These are phyloP conservation scores for Annulohypoxylon truncatum DNA, from an alignment of 2,329 filamentous ascomycete species.

Conservation along the genomic window DNA sequence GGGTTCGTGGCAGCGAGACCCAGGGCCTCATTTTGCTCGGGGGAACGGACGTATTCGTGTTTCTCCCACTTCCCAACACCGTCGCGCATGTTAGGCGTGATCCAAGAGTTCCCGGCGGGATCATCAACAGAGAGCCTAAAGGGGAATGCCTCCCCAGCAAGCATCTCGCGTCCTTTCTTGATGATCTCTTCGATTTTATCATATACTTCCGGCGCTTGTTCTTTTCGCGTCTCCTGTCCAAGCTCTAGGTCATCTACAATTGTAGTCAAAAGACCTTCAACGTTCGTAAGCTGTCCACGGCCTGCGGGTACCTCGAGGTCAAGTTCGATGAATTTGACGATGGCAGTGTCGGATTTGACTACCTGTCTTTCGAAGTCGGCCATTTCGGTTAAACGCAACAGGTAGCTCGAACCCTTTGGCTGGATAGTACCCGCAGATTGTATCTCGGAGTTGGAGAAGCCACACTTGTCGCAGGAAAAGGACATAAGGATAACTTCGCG, in stretches of 20 bases:
- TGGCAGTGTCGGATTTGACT: slow-evolving; percentile 89
- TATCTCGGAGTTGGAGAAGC: slow-evolving; percentile 91
- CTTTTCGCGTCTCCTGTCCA: slow-evolving; percentile 85
- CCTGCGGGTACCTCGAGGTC: slow-evolving; percentile 94
- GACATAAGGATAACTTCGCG: slow-evolving; percentile 98
- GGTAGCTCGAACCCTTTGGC: slow-evolving; percentile 85
- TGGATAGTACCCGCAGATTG: slow-evolving; percentile 94
- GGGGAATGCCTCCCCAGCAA: slow-evolving; percentile 81
- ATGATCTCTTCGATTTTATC: slow-evolving; percentile 83
- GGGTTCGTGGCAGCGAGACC: slow-evolving; percentile 73
- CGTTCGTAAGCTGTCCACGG: slow-evolving; percentile 90
- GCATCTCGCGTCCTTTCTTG: slow-evolving; percentile 77
- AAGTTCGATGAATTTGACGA: slow-evolving; percentile 88
- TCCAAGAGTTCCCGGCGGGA: slow-evolving; percentile 95
- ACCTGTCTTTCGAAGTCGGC: slow-evolving; percentile 87
- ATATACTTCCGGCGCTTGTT: slow-evolving; percentile 80
- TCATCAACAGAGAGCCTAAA: slow-evolving; percentile 92
- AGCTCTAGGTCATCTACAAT: slow-evolving; percentile 83
- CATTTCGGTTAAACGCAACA: slow-evolving; percentile 78
- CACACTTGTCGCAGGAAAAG: slow-evolving; percentile 90
- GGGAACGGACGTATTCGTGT: slow-evolving; percentile 82
- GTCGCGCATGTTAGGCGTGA: slow-evolving; percentile 85
- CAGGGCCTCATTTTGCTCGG: slow-evolving; percentile 87
- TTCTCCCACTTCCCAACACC: slow-evolving; percentile 89
- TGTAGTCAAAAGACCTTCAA: slow-evolving; percentile 85